Evolutionary conservation across 768 basidiomycete species (phyloP).

Genomic region (Imleria badia): DNA sequence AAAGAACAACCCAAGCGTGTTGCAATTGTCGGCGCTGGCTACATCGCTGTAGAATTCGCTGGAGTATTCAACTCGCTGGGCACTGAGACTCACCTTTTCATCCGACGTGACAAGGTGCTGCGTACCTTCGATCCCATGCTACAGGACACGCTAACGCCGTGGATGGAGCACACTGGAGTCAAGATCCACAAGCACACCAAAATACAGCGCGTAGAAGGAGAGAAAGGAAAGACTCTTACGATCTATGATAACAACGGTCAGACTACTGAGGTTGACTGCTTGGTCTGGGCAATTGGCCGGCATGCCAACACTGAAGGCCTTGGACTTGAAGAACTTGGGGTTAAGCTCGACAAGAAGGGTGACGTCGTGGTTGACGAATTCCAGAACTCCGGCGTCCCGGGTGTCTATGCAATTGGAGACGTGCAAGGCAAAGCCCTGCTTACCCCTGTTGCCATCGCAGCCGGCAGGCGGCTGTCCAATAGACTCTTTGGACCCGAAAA

Average conservation of each 20-base stretch:
- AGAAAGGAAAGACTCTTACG: slow-evolving; percentile 67
- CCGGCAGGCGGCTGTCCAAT: slow-evolving; percentile 86
- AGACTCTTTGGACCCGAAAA: slow-evolving; percentile 85
- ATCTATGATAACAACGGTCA: slow-evolving; percentile 76
- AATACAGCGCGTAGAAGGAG: slow-evolving; percentile 74
- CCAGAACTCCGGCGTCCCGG: slow-evolving; percentile 74
- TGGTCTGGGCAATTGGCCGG: slow-evolving; percentile 96
- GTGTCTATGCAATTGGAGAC: slow-evolving; percentile 86
- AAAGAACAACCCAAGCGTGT: slow-evolving; percentile 90
- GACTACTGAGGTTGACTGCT: slow-evolving; percentile 76
- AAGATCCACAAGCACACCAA: slow-evolving; percentile 79
- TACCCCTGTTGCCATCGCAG: slow-evolving; percentile 97
- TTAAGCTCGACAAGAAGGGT: slow-evolving; percentile 76
- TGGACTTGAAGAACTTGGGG: slow-evolving; percentile 73
- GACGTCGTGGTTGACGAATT: slow-evolving; percentile 88
- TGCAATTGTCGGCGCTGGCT: slow-evolving; percentile 94
- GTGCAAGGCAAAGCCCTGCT: slow-evolving; percentile 89
- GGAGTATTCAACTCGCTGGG: slow-evolving; percentile 92
- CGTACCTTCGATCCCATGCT: slow-evolving; percentile 89
- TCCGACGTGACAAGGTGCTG: slow-evolving; percentile 85
- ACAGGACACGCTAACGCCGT: slow-evolving; percentile 79
- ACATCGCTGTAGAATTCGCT: slow-evolving; percentile 96
- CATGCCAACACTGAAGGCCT: slow-evolving; percentile 75
- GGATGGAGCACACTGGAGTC: slow-evolving; percentile 96
- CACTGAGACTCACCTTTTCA: slow-evolving; percentile 88